Evolutionary conservation across 1,139 yeast species (phyloP).

Genomic region (Entelexis paramagnoliae): DNA sequence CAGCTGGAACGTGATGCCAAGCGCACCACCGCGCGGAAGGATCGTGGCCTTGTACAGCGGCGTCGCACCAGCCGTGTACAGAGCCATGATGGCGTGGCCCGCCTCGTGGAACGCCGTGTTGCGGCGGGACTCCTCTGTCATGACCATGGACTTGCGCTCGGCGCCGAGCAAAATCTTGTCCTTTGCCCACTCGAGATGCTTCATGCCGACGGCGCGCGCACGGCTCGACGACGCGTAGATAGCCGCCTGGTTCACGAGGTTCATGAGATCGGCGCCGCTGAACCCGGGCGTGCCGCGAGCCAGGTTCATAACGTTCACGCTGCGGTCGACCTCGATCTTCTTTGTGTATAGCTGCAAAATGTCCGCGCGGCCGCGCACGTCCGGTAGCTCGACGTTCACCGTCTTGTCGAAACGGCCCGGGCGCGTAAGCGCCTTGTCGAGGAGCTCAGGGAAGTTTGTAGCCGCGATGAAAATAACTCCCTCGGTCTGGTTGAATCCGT

Average conservation of each 20-base stretch:
- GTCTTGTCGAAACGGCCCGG: constrained; percentile 98
- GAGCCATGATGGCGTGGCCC: constrained; percentile 97
- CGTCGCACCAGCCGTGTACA: constrained; percentile 92
- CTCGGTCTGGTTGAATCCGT: constrained; percentile 86
- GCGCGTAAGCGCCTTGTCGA: constrained; percentile 93
- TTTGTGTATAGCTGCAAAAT: constrained; percentile 87
- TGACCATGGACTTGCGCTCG: constrained; percentile 92
- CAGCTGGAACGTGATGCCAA: constrained; percentile 92
- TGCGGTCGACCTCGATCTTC: constrained; percentile 73
- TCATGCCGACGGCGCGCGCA: constrained; percentile 83
- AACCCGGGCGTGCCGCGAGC: constrained; percentile 98
- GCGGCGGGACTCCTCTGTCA: constrained; percentile 85
- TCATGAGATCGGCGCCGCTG: constrained; percentile 94
- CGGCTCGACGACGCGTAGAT: constrained; percentile 88
- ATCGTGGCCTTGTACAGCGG: constrained; percentile 94
- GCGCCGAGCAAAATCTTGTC: constrained; percentile 97
- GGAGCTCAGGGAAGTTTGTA: constrained; percentile 92
- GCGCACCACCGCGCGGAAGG: constrained; percentile 90
- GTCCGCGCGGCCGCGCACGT: constrained; percentile 92
- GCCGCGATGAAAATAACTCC: constrained; percentile 97
- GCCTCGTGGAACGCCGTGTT: constrained; percentile 99
- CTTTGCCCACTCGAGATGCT: constrained; percentile 97
- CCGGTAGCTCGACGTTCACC: constrained; percentile 92
- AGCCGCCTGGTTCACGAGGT: constrained; percentile 95
- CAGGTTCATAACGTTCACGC: constrained; percentile 76